These are phyloP conservation scores for Trichoderma reesei DNA, from an alignment of 495 filamentous ascomycete genomes.

Conservation along the genomic window DNA sequence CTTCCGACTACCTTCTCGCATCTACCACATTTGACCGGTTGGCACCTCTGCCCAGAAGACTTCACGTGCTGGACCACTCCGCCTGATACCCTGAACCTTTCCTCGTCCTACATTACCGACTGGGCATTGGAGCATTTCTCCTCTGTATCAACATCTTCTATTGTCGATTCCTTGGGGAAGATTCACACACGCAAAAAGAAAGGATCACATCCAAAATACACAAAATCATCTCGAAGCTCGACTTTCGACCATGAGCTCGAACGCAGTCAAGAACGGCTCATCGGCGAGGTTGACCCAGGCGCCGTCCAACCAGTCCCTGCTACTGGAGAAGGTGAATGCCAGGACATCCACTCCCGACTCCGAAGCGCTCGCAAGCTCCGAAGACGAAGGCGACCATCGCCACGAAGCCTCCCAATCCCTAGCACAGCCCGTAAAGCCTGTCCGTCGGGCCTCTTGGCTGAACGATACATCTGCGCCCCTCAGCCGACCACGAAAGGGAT, in stretches of 20 bases:
- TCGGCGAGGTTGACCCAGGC: conserved; percentile 29
- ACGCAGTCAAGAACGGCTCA: conserved; percentile 30
- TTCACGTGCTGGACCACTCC: background rate
- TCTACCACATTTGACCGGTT: background rate
- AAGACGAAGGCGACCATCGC: conserved; percentile 68
- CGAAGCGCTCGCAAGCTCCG: conserved; percentile 84
- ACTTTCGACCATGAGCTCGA: conserved; percentile 35
- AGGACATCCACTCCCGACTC: conserved; percentile 78
- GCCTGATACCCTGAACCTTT: background rate
- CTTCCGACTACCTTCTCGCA: background rate
- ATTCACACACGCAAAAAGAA: background rate
- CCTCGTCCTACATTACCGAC: background rate
- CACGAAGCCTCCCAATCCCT: conserved; percentile 35
- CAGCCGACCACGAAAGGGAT: conserved; percentile 43
- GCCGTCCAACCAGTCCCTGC: conserved; percentile 46
- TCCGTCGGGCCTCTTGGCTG: conserved; percentile 50
- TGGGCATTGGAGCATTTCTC: background rate
- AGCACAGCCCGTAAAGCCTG: conserved; percentile 39
- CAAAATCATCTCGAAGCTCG: background rate
- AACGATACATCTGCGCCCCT: conserved; percentile 46
- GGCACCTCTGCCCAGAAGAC: background rate
- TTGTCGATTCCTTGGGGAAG: background rate
- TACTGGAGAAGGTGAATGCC: conserved; percentile 66
- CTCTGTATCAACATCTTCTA: background rate
- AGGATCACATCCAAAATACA: background rate